Percentiles rank a stretch among this genome's conserved stretches.
Evolutionary conservation across 2,329 filamentous ascomycete genomes (phyloP).

Genomic region (Fusarium subtropicale): DNA sequence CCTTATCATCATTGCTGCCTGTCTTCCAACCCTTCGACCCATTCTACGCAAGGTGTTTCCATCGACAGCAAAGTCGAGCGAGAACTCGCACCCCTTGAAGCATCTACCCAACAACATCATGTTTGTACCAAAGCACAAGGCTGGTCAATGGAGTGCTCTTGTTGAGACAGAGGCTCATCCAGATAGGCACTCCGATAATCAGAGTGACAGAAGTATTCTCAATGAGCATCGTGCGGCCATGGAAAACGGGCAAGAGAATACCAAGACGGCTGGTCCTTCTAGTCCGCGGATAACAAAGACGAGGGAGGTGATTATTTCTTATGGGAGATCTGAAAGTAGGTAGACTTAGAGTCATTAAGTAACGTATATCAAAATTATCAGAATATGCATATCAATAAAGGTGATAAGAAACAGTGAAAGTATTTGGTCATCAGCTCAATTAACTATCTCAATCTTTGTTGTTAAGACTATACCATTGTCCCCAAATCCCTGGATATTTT

Average conservation of each 20-base stretch:
- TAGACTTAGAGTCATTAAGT: rapidly evolving
- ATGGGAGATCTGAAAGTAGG: slow-evolving; percentile 2
- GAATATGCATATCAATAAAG: neutral
- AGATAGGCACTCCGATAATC: slow-evolving; percentile 20
- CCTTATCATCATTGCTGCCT: slow-evolving; percentile 33
- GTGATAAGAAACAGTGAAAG: rapidly evolving
- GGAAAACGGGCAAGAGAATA: neutral
- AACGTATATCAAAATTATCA: rapidly evolving
- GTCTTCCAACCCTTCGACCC: slow-evolving; percentile 21
- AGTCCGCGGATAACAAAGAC: slow-evolving; percentile 10
- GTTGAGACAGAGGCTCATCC: slow-evolving; percentile 25
- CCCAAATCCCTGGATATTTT: neutral
- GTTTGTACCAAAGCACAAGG: slow-evolving; percentile 38
- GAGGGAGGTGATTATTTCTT: slow-evolving; percentile 21
- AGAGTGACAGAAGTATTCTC: slow-evolving; percentile 35
- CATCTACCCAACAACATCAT: slow-evolving; percentile 31
- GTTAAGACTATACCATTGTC: neutral
- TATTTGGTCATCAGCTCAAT: slow-evolving; percentile 12
- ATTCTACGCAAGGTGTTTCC: slow-evolving; percentile 33
- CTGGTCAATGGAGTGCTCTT: slow-evolving; percentile 35
- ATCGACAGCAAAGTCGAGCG: slow-evolving; percentile 23
- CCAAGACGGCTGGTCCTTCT: neutral
- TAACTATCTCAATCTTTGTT: slow-evolving; percentile 9
- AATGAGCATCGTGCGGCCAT: slow-evolving; percentile 11
- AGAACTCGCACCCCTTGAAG: slow-evolving; percentile 28